A percentile compares a stretch with the other conserved stretches of the same genome.
phyloP scores from a whole-genome alignment of 495 filamentous ascomycete species.

The Polyplosphaeria fusca region DNA sequence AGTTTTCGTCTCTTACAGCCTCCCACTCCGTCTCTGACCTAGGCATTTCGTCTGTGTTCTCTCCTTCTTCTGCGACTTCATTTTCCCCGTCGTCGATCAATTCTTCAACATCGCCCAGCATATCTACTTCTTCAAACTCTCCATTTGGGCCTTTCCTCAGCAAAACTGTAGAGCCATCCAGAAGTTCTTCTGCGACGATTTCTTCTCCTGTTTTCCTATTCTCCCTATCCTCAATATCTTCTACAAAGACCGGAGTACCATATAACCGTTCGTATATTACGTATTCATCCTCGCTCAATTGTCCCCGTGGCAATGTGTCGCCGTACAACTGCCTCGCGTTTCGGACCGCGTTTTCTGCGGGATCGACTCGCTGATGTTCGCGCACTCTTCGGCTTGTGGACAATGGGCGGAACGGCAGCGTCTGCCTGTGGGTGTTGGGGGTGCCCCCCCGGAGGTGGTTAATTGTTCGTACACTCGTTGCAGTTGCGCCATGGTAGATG shows the following conservation, averaged over 20 bases:
- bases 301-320: constrained; percentile 69
- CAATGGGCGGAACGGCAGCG: too few relatives aligned
- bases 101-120: constrained; percentile 31
- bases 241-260: constrained; percentile 62
- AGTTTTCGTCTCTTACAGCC: constrained; percentile 5
- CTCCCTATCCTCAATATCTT: constrained; percentile 48
- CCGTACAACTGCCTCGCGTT: constrained; percentile 71
- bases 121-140: constrained; percentile 36
- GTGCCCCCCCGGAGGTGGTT: too few relatives aligned
- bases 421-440: too few relatives aligned
- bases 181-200: constrained; percentile 40
- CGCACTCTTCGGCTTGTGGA: too few relatives aligned
- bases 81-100: constrained; percentile 24
- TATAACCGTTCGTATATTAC: constrained; percentile 76
- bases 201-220: constrained; percentile 39
- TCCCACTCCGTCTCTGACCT: constrained; percentile 25
- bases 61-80: constrained; percentile 39
- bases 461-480: too few relatives aligned
- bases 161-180: constrained; percentile 35
- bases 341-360: constrained; percentile 46
- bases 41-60: constrained; percentile 37
- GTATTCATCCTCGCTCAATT: constrained; percentile 67
- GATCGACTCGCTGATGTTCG: too few relatives aligned
- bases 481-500: too few relatives aligned
- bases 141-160: constrained; percentile 54